phyloP scores from a whole-genome alignment of 2,329 filamentous ascomycete species.

The Septoria petroselini region DNA sequence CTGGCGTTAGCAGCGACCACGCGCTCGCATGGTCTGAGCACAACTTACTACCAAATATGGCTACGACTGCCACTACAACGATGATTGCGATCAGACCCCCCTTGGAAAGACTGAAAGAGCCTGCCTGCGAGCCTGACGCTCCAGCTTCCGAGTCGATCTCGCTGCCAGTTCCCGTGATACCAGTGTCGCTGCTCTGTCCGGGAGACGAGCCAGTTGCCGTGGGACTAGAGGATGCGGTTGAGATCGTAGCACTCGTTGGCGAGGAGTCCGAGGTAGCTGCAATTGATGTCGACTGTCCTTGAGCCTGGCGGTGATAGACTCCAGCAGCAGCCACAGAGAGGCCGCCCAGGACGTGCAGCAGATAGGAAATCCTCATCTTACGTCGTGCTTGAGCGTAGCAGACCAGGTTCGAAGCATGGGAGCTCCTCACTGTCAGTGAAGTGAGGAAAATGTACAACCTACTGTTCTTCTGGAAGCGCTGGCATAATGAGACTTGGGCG shows the following conservation, averaged over 20 bases:
- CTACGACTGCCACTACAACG: conserved; percentile 64
- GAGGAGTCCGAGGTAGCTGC: no score
- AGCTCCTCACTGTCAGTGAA: no score
- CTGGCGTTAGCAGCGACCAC: not conserved
- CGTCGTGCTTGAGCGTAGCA: no score
- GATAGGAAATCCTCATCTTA: conserved; percentile 6
- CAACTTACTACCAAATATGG: conserved; percentile 61
- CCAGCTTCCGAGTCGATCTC: conserved; percentile 49
- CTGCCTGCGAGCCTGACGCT: conserved; percentile 57
- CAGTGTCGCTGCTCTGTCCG: not conserved
- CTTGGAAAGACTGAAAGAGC: conserved; percentile 62
- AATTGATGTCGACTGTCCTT: not conserved
- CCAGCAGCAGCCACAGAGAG: conserved; percentile 5
- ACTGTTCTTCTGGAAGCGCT: no score
- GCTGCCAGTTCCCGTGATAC: conserved; percentile 11
- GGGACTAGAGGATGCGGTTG: not conserved
- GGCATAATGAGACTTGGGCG: no score
- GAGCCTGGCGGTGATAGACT: conserved; percentile 2
- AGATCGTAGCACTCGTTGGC: not conserved
- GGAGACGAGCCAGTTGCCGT: not conserved
- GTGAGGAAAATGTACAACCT: no score
- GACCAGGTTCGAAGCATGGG: no score
- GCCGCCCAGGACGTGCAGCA: not conserved
- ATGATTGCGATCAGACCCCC: conserved; percentile 73
- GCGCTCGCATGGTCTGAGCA: not conserved